Evolutionary conservation across 2,329 filamentous ascomycete genomes (phyloP), one percentile per base, ranked within the genome.

Genomic region (Raffaelea deltoideospora): DNA sequence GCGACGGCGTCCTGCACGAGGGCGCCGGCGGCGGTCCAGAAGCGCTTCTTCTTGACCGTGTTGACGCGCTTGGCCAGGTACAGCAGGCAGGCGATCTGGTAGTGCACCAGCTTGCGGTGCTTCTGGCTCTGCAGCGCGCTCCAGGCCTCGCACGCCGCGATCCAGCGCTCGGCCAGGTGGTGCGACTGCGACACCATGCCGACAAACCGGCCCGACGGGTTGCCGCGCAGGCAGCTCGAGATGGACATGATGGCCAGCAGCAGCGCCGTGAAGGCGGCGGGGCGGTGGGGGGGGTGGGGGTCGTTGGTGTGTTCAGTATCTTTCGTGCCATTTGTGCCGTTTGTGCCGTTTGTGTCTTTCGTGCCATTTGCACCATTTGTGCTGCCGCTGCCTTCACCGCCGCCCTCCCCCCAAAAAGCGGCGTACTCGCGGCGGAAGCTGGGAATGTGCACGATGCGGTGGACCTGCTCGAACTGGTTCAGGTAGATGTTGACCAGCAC

Each of bases 61-160:
- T 76, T 76, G 43, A 75, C 65, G 22, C 68, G 60, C 58, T 75
- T 76, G 31, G 67, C 69, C 3, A 76, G 61, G 43, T 73, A 75
- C n/a, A 71, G 48, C 23, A 76, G 55, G 45, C 71, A 75, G 11
- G 63, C 60, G 14, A 76, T 64, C 50, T 76, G 71, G 48, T 72
- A 75, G 50, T 76, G 69, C 13, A 76, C 66, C 19, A 76, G 60
- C 31, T 63, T 62, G 33, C 71, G 65, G 43, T 75, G 69, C 53
- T 76, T 76, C 50, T 74, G 65, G 50, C 71, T 75, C 53, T 76
- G 71, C 26, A 56, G 56, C 20, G 55, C 50, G 24, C 63, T 58
- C 70, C 71, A 76, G 23, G 55, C 54, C 38, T 75, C 70, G 42
- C 64, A 67, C 5, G 66, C 64, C 41, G 59, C 61, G 43, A 74